phyloP scores from a whole-genome alignment of 169 alveolate species.

The Cryptosporidium canis region DNA sequence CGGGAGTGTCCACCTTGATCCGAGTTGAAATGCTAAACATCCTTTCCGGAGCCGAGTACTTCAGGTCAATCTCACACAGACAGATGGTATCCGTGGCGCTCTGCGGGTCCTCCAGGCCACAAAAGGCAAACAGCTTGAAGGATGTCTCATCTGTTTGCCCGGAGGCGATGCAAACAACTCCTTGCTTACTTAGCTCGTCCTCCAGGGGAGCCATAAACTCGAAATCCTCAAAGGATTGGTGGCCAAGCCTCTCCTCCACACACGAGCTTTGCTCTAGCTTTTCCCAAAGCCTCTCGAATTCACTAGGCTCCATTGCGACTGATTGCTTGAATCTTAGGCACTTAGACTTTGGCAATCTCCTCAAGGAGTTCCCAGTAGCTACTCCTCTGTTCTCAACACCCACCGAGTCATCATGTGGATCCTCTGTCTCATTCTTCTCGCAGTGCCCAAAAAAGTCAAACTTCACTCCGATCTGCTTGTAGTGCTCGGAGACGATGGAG shows the following conservation, averaged over 20 bases:
- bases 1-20: background rate
- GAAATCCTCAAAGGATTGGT: background rate
- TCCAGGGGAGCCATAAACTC: constrained; percentile 13
- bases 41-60: background rate
- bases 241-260: background rate
- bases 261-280: background rate
- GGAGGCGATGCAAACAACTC: constrained; percentile 50
- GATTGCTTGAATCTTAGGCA: background rate
- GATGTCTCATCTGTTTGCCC: constrained; percentile 44
- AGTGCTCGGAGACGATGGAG: background rate
- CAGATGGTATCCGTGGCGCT: background rate
- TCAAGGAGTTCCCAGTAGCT: background rate
- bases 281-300: constrained; percentile 42
- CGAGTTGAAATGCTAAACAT: background rate
- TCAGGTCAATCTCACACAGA: background rate
- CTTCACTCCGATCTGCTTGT: background rate
- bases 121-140: constrained; percentile 2
- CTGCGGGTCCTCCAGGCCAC: background rate
- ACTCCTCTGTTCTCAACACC: background rate
- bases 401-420: background rate
- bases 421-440: background rate
- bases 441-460: constrained; percentile 27
- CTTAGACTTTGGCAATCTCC: background rate
- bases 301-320: constrained; percentile 3
- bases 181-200: background rate